Conservation (phyloP, 768 basidiomycete genomes). For the Serendipita indica region DNA sequence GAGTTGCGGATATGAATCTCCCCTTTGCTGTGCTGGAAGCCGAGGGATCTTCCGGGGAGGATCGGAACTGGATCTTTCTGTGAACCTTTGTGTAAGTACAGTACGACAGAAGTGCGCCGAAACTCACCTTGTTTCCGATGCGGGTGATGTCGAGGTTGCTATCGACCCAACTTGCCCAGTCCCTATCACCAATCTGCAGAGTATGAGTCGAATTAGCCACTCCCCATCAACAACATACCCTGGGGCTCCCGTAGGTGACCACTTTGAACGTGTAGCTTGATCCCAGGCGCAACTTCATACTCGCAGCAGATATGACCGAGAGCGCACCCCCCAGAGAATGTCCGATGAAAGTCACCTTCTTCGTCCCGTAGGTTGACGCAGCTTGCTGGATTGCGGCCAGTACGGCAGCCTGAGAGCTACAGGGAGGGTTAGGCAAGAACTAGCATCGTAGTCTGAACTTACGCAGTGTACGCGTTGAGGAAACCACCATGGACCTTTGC, state of each 20-base stretch:
- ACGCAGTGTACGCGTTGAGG: slow-evolving; percentile 25
- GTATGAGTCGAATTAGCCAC: background rate
- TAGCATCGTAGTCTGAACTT: background rate
- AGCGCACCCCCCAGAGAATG: slow-evolving; percentile 11
- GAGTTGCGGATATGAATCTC: slow-evolving; percentile 25
- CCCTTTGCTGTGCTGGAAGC: slow-evolving; percentile 23
- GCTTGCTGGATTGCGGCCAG: slow-evolving; percentile 28
- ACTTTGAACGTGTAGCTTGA: background rate
- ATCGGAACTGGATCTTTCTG: slow-evolving; percentile 18
- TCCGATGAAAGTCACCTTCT: slow-evolving; percentile 11
- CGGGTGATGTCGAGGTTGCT: background rate
- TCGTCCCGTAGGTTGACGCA: slow-evolving; percentile 23
- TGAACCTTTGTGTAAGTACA: background rate
- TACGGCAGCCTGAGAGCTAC: slow-evolving; percentile 28
- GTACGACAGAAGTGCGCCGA: background rate
- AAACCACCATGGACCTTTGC: slow-evolving; percentile 35
- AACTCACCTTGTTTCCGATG: background rate
- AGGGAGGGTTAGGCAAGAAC: background rate
- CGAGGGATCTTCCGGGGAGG: slow-evolving; percentile 17
- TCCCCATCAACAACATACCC: background rate
- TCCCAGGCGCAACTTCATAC: slow-evolving; percentile 2
- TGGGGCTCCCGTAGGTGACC: background rate
- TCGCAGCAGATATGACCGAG: background rate
- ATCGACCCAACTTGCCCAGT: background rate
- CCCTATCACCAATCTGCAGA: slow-evolving; percentile 7